phyloP scores from a whole-genome alignment of 345 rosid species.

The Cardamine chenopodiifolia region DNA sequence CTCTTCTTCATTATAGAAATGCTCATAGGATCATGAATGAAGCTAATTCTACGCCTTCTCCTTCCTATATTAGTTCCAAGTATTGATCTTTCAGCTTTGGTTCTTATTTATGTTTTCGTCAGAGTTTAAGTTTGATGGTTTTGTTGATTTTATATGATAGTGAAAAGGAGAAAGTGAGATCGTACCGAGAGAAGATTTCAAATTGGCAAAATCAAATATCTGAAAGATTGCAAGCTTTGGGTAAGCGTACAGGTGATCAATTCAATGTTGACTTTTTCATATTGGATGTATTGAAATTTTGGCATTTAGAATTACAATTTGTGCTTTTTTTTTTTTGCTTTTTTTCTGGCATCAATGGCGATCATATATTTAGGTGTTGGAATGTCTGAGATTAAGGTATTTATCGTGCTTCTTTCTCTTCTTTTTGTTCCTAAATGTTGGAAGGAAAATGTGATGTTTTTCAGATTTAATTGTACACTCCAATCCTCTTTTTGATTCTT shows the following conservation, averaged over 20 bases:
- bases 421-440: background rate
- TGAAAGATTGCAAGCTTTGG: constrained; percentile 72
- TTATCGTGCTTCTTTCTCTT: constrained; percentile 25
- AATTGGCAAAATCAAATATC: constrained; percentile 91
- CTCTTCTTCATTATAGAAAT: constrained; percentile 69
- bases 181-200: constrained; percentile 79
- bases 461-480: background rate
- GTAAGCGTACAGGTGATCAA: constrained; percentile 60
- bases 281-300: constrained; percentile 15
- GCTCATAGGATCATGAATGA: constrained; percentile 76
- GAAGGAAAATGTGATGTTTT: constrained; percentile 8
- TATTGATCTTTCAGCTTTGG: constrained; percentile 21
- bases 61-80: constrained; percentile 76
- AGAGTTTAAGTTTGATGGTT: background rate
- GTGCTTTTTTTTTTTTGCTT: background rate
- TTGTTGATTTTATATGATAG: constrained; percentile 42
- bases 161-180: constrained; percentile 80
- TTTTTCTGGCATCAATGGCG: constrained; percentile 22
- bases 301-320: background rate
- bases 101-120: constrained; percentile 2
- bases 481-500: background rate
- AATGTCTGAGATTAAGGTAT: constrained; percentile 68
- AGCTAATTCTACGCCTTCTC: constrained; percentile 66
- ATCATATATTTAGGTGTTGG: constrained; percentile 53
- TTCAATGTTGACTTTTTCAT: constrained; percentile 3